A percentile compares a stretch with the other conserved stretches of the same genome.
Conservation (phyloP, 2,329 filamentous ascomycete species). For the Aspergillus arachidicola region DNA sequence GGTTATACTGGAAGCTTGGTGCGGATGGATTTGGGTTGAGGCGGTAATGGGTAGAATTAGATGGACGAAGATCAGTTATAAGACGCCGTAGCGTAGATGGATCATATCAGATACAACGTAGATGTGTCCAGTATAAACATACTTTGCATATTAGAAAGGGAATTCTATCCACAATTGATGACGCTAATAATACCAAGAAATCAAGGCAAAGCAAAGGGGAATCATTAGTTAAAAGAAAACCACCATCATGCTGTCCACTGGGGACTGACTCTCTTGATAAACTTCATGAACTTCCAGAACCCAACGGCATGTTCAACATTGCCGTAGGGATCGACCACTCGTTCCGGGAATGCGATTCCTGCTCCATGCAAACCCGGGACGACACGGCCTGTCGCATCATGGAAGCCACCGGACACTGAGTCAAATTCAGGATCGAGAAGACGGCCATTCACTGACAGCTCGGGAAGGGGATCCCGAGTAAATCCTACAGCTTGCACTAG, state of each 20-base stretch:
- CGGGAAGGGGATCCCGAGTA: slow-evolving; percentile 53
- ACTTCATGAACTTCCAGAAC: slow-evolving; percentile 68
- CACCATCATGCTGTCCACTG: slow-evolving; percentile 44
- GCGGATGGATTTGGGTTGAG: too few relatives aligned
- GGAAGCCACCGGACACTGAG: slow-evolving; percentile 49
- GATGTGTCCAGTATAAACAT: background rate
- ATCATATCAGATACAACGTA: background rate
- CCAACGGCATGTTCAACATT: slow-evolving; percentile 66
- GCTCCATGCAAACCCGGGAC: slow-evolving; percentile 61
- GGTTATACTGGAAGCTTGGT: too few relatives aligned
- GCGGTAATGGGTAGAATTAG: too few relatives aligned
- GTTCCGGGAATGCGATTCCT: slow-evolving; percentile 66
- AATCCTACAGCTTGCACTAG: slow-evolving; percentile 65
- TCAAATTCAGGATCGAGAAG: slow-evolving; percentile 33
- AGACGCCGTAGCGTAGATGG: background rate
- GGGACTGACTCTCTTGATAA: slow-evolving; percentile 57
- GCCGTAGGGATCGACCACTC: slow-evolving; percentile 61
- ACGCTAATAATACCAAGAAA: background rate
- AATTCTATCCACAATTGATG: background rate
- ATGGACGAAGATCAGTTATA: too few relatives aligned
- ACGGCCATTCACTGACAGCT: slow-evolving; percentile 41
- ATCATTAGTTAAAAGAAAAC: background rate
- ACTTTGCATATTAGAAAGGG: background rate
- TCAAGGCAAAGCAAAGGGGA: background rate
- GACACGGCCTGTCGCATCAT: slow-evolving; percentile 44